Evolutionary conservation across 441 rosid species (phyloP), one percentile per base, ranked within the genome.

Genomic region (Euphorbia schlechtendalii): DNA sequence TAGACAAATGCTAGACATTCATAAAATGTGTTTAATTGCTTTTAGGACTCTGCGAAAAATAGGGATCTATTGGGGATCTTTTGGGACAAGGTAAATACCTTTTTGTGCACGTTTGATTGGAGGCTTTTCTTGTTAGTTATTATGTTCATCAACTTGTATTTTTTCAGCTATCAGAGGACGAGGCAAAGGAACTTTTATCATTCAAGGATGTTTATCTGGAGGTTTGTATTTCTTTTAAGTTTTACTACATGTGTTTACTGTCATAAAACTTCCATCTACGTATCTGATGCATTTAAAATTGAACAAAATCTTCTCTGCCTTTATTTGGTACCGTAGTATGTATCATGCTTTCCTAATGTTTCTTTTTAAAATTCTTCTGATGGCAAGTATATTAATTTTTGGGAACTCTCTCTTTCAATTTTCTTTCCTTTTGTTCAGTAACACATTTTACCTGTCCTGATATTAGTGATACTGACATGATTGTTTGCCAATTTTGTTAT

Each of bases 11-110:
- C 46, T 14, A 3, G 14, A 43, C 69, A 61, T 21, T 63, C 25
- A 1, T 63, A 15, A 34, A 40, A 66, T 32, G 13, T 20, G 24
- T 28, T 59, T 21, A 41, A 41, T 17, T 30, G 71, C 22, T 72
- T 70, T 73, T 78, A 91, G 99, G 91, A 85, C 81, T 80, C 83
- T 67, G 70, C 78, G 40, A 89, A 86, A 81, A 86, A 87, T 71
- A 91, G 90, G 81, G 83, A 83, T 72, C 76, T 81, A 3, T 79
- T 94, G 62, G 84, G 82, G 18, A 76, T 77, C 67, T 93, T 90
- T 68, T 93, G 96, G 99, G 88, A 88, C 68, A 83, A 86, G 93
- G 99, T 90, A 74, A 46, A 64, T 10, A 52, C 40, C 34, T 55
- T 46, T 60, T 15, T 34, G 14, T 32, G 46, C 24, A 27, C 41